These are phyloP conservation scores for Symbiotaphrina buchneri DNA, from an alignment of 495 filamentous ascomycete species.

Conservation along the genomic window DNA sequence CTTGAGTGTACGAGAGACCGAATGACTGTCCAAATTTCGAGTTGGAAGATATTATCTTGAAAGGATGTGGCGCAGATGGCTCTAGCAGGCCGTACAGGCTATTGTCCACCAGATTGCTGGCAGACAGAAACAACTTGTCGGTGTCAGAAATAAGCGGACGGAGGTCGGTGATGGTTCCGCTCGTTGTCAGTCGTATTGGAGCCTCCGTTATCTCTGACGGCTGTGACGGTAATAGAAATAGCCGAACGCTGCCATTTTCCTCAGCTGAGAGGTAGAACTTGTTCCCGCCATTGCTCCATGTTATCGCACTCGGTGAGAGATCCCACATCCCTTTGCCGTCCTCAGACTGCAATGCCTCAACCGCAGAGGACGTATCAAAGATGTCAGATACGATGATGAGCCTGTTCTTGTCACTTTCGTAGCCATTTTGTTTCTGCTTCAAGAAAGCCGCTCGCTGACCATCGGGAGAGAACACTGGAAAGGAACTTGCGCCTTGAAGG, in stretches of 20 bases:
- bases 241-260: not conserved
- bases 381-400: conserved; percentile 42
- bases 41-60: conserved; percentile 7
- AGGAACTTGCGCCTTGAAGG: conserved; percentile 48
- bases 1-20: conserved; percentile 3
- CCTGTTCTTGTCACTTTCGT: conserved; percentile 75
- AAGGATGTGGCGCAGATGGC: conserved; percentile 2
- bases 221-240: not conserved
- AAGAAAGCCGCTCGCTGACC: conserved; percentile 59
- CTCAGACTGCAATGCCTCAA: conserved; percentile 15
- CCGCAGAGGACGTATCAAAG: conserved; percentile 30
- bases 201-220: conserved; percentile 7
- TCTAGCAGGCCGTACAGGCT: conserved; percentile 11
- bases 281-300: not conserved
- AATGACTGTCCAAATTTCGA: not conserved
- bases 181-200: conserved; percentile 3
- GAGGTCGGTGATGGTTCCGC: conserved; percentile 4
- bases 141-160: conserved; percentile 6
- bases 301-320: not conserved
- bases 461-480: conserved; percentile 54
- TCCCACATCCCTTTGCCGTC: not conserved
- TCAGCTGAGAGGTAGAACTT: not conserved
- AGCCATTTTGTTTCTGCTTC: conserved; percentile 56
- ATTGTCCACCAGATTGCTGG: conserved; percentile 15
- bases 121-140: conserved; percentile 14